Evolutionary conservation across 345 rosid species (phyloP).

Genomic region (Eucalyptus marginata): DNA sequence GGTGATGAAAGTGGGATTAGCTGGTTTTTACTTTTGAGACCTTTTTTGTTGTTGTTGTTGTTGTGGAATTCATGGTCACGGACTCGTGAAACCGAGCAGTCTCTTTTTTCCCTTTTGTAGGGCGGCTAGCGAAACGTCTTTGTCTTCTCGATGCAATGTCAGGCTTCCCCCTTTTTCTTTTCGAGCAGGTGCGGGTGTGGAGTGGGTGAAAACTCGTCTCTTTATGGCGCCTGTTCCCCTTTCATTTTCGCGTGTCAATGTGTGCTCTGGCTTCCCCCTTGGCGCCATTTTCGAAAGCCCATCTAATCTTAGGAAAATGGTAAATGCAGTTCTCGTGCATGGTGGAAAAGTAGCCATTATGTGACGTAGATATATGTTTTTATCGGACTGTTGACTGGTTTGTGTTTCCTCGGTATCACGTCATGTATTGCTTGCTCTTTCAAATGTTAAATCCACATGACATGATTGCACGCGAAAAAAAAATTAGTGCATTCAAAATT

Average conservation of each 20-base stretch:
- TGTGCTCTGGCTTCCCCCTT: neutral
- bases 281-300: slow-evolving; percentile 8
- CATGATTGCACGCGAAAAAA: neutral
- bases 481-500: neutral
- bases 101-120: neutral
- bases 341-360: neutral
- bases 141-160: slow-evolving; percentile 18
- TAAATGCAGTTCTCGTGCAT: neutral
- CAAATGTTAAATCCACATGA: neutral
- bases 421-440: neutral
- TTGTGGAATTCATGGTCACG: neutral
- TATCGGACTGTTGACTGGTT: neutral
- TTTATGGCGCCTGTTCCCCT: neutral
- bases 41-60: neutral
- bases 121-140: slow-evolving; percentile 28
- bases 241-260: neutral
- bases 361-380: neutral
- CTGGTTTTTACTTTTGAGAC: neutral
- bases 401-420: neutral
- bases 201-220: neutral
- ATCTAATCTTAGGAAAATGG: neutral
- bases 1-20: neutral
- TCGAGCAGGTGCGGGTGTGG: neutral
- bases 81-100: neutral
- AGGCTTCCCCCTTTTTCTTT: neutral